phyloP scores from a whole-genome alignment of 2,329 filamentous ascomycete genomes.

The Aureobasidium uvarum region DNA sequence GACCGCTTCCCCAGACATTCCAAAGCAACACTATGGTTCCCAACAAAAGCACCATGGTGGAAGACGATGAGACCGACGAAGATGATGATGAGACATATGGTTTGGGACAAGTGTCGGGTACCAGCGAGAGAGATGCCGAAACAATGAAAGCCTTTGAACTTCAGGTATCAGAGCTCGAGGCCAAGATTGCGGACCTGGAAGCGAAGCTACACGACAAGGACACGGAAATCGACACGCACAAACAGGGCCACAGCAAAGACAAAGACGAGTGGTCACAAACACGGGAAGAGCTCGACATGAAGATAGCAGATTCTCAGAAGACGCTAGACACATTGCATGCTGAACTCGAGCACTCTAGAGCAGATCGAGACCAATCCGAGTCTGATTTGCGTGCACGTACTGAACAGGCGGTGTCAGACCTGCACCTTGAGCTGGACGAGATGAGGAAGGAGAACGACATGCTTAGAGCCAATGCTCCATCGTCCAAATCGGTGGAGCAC shows the following conservation, averaged over 20 bases:
- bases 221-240: constrained; percentile 64
- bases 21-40: constrained; percentile 96
- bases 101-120: constrained; percentile 48
- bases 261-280: constrained; percentile 42
- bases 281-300: constrained; percentile 63
- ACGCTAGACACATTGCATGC: constrained; percentile 25
- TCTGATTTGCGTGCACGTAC: constrained; percentile 28
- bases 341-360: constrained; percentile 59
- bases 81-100: constrained; percentile 62
- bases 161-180: constrained; percentile 71
- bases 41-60: constrained; percentile 96
- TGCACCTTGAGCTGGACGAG: constrained; percentile 28
- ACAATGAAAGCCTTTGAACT: constrained; percentile 77
- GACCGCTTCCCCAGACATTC: constrained; percentile 82
- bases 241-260: constrained; percentile 36
- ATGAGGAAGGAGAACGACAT: constrained; percentile 33
- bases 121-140: constrained; percentile 44
- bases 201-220: constrained; percentile 67
- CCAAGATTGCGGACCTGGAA: constrained; percentile 71
- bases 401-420: constrained; percentile 26
- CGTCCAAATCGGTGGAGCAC: constrained; percentile 27
- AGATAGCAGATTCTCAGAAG: constrained; percentile 30
- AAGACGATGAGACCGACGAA: constrained; percentile 79
- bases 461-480: constrained; percentile 38
- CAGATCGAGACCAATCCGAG: constrained; percentile 35